These are phyloP conservation scores for Podila verticillata DNA, from an alignment of 192 early-diverging fungal species.

Conservation along the genomic window DNA sequence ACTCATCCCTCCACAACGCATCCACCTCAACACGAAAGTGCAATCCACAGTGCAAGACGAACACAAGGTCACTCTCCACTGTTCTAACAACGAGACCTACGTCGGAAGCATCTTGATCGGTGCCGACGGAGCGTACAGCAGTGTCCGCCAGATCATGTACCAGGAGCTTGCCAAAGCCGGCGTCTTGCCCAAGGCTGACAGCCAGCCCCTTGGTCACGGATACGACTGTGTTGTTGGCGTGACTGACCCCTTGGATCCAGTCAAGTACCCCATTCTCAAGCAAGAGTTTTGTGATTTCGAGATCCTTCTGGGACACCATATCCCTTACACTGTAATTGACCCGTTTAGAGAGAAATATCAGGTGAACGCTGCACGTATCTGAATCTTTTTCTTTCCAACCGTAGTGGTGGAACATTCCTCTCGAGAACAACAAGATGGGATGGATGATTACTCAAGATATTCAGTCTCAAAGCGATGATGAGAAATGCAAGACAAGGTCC, in stretches of 20 bases:
- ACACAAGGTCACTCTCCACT: constrained; percentile 9
- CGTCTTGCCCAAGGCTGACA: constrained; percentile 8
- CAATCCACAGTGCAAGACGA: constrained; percentile 21
- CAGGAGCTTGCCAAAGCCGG: background rate
- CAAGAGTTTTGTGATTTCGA: constrained; percentile 24
- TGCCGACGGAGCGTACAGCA: constrained; percentile 34
- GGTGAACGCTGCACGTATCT: background rate
- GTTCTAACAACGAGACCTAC: constrained; percentile 14
- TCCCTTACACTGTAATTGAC: constrained; percentile 18
- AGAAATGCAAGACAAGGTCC: constrained; percentile 7
- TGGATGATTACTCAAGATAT: constrained; percentile 28
- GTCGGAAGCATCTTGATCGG: constrained; percentile 24
- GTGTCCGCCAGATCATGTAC: constrained; percentile 25
- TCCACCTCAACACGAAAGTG: constrained; percentile 19
- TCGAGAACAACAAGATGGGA: constrained; percentile 4
- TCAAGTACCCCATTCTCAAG: constrained; percentile 14
- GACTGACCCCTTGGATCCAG: constrained; percentile 9
- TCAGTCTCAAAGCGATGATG: background rate
- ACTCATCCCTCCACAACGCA: constrained; percentile 6
- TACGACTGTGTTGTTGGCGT: constrained; percentile 32
- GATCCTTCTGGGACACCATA: constrained; percentile 5
- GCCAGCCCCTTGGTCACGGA: constrained; percentile 8
- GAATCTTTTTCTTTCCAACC: too few species aligned
- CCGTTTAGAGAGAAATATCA: background rate
- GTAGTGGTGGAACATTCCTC: constrained; percentile 29